Evolutionary conservation across 345 rosid species (phyloP), one percentile per base, ranked within the genome.

Genomic region (Cardamine resedifolia): DNA sequence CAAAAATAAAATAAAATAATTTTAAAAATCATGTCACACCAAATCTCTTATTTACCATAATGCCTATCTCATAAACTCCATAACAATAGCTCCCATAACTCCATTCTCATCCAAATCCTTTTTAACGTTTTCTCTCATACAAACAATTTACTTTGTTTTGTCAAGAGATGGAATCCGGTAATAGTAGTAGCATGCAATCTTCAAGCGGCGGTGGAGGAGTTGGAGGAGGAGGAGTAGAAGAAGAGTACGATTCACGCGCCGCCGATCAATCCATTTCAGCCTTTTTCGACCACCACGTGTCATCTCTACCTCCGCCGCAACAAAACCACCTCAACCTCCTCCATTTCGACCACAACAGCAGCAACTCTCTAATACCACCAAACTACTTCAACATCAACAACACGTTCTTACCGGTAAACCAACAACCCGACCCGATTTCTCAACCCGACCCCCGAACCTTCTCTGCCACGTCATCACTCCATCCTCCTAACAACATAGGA

Each of bases 101-200:
- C 44, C 38, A 52, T 23, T 60, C 8, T 60, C 57, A 41, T 10
- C 41, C 28, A 33, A 50, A 58, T 31, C 59, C 44, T 19, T 51
- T 74, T 36, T 41, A 39, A 59, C 73, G 48, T 52, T 68, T 60
- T 68, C 64, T 68, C 63, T 61, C 78, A 15, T 41, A 41, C 7
- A 41, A 5, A 41, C 47, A 41, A 6, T 4, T 28, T 2, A n/a
- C n/a, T 2, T 2, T 20, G 39, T 55, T 67, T 55, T 63, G 33
- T 24, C 43, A 47, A 4, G 39, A 64, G 45, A 92, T 90, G 98
- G 96, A 87, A 79, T 92, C 98, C 59, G 88, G 84, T 62, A 88
- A 90, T 61, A 86, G 89, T 78, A 90, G 91, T 24, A 90, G 98
- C 74, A 74, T 87, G 81, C 96, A 89, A 69, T 90, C 96, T 23